Evolutionary conservation across 345 rosid species (phyloP).

Genomic region (Toxicodendron radicans): DNA sequence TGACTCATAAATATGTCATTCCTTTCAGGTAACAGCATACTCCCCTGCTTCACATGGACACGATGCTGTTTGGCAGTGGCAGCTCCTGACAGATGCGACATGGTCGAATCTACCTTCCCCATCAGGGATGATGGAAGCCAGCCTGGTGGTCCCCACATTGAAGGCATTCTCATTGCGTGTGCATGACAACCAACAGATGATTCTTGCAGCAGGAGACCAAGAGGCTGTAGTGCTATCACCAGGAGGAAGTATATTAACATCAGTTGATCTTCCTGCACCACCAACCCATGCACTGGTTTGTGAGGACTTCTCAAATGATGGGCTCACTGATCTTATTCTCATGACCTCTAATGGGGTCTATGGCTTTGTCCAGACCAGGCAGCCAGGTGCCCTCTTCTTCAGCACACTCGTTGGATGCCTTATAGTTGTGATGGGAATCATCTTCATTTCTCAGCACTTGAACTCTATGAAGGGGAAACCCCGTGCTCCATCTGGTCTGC

Average conservation of each 20-base stretch:
- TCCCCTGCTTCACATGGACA: slow-evolving; percentile 82
- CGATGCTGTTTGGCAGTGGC: slow-evolving; percentile 79
- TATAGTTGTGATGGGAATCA: slow-evolving; percentile 86
- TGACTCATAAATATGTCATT: background rate
- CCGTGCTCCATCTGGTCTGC: slow-evolving; percentile 56
- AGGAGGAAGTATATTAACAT: slow-evolving; percentile 73
- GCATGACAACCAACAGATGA: slow-evolving; percentile 81
- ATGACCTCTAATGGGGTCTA: slow-evolving; percentile 87
- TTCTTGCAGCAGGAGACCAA: slow-evolving; percentile 96
- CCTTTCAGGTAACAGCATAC: slow-evolving; percentile 82
- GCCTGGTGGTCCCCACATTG: slow-evolving; percentile 76
- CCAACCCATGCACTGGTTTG: slow-evolving; percentile 80
- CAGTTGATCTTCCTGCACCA: slow-evolving; percentile 77
- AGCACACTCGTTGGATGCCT: slow-evolving; percentile 96
- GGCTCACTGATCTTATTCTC: slow-evolving; percentile 82
- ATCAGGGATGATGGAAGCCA: slow-evolving; percentile 79
- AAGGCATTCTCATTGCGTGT: slow-evolving; percentile 68
- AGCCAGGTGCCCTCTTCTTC: slow-evolving; percentile 98
- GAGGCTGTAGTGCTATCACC: slow-evolving; percentile 81
- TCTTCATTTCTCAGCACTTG: slow-evolving; percentile 82
- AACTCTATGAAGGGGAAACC: slow-evolving; percentile 83
- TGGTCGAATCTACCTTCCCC: slow-evolving; percentile 97
- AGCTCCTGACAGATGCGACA: slow-evolving; percentile 79
- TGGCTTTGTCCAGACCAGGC: slow-evolving; percentile 94
- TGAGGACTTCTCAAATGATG: slow-evolving; percentile 91